phyloP scores from a whole-genome alignment of 2,329 filamentous ascomycete species.

The Tolypocladium amazonense region DNA sequence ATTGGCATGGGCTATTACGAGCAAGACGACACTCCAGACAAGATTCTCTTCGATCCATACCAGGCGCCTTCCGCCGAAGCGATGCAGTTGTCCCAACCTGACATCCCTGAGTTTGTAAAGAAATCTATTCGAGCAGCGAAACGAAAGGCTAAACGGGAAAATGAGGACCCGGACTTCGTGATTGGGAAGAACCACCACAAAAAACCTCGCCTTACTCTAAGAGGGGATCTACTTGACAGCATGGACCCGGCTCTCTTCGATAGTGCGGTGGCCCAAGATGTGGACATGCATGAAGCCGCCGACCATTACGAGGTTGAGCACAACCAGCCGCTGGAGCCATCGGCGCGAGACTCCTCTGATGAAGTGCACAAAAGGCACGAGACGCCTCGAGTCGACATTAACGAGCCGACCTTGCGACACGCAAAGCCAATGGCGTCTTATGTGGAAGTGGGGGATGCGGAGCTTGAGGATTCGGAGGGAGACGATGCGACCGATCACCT shows the following conservation, averaged over 20 bases:
- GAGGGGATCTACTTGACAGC: slow-evolving; percentile 22
- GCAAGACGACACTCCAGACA: slow-evolving; percentile 45
- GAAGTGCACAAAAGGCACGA: slow-evolving; percentile 10
- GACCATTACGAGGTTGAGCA: slow-evolving; percentile 7
- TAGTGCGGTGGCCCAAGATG: slow-evolving; percentile 6
- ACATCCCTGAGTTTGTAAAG: slow-evolving; percentile 43
- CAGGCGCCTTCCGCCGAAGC: slow-evolving; percentile 38
- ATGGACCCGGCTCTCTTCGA: slow-evolving; percentile 44
- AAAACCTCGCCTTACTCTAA: slow-evolving; percentile 21
- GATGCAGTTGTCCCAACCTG: slow-evolving; percentile 30
- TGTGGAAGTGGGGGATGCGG: slow-evolving; percentile 33
- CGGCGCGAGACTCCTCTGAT: slow-evolving; percentile 3
- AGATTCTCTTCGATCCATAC: slow-evolving; percentile 49
- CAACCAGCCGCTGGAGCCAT: slow-evolving; percentile 3
- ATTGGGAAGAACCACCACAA: slow-evolving; percentile 32
- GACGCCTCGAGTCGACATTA: slow-evolving; percentile 25
- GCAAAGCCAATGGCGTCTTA: slow-evolving; percentile 43
- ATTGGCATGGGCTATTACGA: slow-evolving; percentile 53
- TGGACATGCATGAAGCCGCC: slow-evolving; percentile 9
- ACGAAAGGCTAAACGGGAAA: slow-evolving; percentile 39
- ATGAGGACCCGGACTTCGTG: slow-evolving; percentile 43
- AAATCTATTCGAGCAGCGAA: slow-evolving; percentile 43
- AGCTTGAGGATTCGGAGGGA: slow-evolving; percentile 30
- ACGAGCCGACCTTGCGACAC: slow-evolving; percentile 39
- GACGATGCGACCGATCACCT: slow-evolving; percentile 24